Percentiles rank a stretch among this genome's conserved stretches.
Evolutionary conservation across 2,329 filamentous ascomycete genomes (phyloP).

Genomic region (Cordyceps cateniannulata): DNA sequence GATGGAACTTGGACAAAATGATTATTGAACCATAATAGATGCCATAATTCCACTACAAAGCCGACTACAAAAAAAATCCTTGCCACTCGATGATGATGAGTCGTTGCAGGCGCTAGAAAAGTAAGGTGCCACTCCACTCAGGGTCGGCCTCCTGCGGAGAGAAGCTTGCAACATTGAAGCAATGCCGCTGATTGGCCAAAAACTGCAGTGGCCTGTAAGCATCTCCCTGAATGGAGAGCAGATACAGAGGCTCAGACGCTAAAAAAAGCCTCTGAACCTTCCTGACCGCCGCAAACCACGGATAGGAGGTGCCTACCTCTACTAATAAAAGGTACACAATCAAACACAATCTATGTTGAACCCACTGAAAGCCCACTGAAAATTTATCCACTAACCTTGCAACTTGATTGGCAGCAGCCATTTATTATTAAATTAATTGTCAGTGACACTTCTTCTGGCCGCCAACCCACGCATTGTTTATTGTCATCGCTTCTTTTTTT

Average conservation of each 20-base stretch:
- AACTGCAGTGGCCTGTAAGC: too few species aligned
- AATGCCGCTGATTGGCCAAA: too few species aligned
- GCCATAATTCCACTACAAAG: too few species aligned
- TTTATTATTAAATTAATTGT: neutral
- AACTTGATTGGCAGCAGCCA: too few species aligned
- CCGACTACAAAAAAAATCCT: neutral
- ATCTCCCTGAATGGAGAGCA: too few species aligned
- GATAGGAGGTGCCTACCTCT: too few species aligned
- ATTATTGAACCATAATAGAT: too few species aligned
- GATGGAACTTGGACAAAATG: too few species aligned
- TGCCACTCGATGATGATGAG: neutral
- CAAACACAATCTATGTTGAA: neutral
- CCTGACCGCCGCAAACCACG: too few species aligned
- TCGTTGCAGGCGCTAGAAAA: neutral
- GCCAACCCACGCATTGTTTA: neutral
- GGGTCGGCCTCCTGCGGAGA: neutral
- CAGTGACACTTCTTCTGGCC: neutral
- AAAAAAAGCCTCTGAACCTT: neutral
- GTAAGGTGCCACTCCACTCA: neutral
- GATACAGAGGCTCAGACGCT: neutral
- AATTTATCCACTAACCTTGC: neutral
- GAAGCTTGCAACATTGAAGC: neutral
- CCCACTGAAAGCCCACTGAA: neutral
- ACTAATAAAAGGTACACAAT: too few species aligned
- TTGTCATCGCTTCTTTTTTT: constrained; percentile 2